Conservation (phyloP, 2,329 filamentous ascomycete species). For the Ophiostoma piceae region DNA sequence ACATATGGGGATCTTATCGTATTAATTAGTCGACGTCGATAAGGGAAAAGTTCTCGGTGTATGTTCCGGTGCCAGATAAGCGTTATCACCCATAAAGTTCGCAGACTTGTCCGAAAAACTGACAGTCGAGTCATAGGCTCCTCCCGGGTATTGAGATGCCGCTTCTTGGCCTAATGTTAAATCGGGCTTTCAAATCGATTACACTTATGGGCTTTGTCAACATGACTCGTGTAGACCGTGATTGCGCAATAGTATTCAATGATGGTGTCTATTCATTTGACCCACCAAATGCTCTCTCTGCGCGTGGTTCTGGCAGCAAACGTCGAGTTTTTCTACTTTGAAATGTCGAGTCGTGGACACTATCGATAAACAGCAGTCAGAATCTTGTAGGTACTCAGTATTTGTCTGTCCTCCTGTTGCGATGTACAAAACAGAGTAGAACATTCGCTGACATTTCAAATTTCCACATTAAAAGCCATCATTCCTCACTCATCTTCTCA, state of each 20-base stretch:
- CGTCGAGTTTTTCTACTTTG: background rate
- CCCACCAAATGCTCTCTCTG: background rate
- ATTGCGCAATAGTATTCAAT: slow-evolving; percentile 1
- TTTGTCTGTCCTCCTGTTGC: too few relatives aligned
- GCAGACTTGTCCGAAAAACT: background rate
- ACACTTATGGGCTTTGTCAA: background rate
- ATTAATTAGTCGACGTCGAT: too few relatives aligned
- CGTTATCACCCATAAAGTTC: background rate
- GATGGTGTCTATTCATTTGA: background rate
- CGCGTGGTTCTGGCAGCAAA: background rate
- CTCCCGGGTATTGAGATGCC: background rate
- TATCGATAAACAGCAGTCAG: background rate
- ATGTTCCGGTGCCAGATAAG: too few relatives aligned
- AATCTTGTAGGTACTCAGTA: background rate
- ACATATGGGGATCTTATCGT: too few relatives aligned
- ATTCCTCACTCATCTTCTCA: too few relatives aligned
- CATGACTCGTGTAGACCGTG: background rate
- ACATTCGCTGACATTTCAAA: too few relatives aligned
- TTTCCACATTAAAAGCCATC: too few relatives aligned
- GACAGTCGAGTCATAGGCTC: background rate
- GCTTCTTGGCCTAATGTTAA: background rate
- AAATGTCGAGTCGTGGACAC: background rate
- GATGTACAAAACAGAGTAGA: too few relatives aligned
- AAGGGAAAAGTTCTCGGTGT: too few relatives aligned
- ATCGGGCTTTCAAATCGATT: too few relatives aligned